phyloP scores from a whole-genome alignment of 2,329 filamentous ascomycete species.

The Tolypocladium album region DNA sequence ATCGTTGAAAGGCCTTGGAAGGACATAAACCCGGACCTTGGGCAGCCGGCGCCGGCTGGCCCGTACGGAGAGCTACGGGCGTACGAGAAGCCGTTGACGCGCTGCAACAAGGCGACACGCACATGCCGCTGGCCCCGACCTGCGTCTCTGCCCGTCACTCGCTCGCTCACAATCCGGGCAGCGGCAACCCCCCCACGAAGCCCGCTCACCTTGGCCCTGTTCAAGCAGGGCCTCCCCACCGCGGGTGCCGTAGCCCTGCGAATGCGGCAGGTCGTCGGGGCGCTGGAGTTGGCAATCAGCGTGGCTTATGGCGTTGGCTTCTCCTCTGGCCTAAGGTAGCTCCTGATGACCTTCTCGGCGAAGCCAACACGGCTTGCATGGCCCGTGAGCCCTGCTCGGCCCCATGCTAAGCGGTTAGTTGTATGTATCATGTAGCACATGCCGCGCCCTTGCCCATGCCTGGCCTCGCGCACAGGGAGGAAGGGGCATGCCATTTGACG shows the following conservation, averaged over 20 bases:
- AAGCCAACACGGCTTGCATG: neutral
- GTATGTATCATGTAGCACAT: neutral
- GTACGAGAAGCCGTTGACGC: neutral
- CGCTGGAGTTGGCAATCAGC: neutral
- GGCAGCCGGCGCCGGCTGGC: neutral
- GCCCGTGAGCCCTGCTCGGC: neutral
- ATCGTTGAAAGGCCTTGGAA: neutral
- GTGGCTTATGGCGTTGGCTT: slow-evolving; percentile 1
- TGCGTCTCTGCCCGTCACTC: neutral
- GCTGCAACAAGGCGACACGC: neutral
- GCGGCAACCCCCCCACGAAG: neutral
- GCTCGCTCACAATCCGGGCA: neutral
- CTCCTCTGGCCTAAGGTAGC: neutral
- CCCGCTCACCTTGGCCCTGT: neutral
- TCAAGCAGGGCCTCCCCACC: neutral
- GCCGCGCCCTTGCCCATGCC: neutral
- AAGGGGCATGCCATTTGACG: neutral
- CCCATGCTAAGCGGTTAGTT: neutral
- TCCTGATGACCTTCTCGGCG: neutral
- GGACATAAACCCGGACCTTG: neutral
- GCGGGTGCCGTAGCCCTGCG: neutral
- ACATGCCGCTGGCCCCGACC: neutral
- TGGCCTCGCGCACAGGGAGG: neutral
- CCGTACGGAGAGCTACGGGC: neutral
- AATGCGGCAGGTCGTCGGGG: neutral